phyloP scores from a whole-genome alignment of 2,329 filamentous ascomycete genomes.

The Aspergillus felis region DNA sequence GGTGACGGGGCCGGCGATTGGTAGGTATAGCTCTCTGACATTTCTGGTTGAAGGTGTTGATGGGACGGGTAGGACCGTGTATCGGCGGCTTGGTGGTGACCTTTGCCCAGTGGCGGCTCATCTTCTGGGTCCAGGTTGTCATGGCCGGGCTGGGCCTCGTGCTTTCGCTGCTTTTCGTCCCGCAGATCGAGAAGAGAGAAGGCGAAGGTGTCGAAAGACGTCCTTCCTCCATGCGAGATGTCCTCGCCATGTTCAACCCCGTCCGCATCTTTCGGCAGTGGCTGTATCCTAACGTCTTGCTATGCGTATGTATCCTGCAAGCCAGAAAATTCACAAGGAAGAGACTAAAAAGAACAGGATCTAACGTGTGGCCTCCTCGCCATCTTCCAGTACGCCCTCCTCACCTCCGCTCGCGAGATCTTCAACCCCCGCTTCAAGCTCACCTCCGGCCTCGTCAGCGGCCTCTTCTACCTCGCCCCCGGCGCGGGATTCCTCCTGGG shows the following conservation, averaged over 20 bases:
- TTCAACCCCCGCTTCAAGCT: constrained; percentile 70
- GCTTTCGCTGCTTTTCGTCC: constrained; percentile 62
- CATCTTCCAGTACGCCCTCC: constrained; percentile 68
- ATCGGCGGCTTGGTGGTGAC: constrained; percentile 76
- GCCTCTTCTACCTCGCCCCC: constrained; percentile 71
- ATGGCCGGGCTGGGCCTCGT: constrained; percentile 59
- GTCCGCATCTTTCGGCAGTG: constrained; percentile 58
- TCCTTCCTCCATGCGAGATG: constrained; percentile 33
- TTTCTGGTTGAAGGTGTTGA: too few species aligned
- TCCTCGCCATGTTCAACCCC: constrained; percentile 55
- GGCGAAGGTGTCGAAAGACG: constrained; percentile 27
- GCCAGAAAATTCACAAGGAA: constrained; percentile 12
- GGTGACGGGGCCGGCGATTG: constrained; percentile 42
- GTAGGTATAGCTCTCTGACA: constrained; percentile 18
- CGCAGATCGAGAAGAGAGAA: constrained; percentile 57
- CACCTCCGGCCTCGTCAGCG: constrained; percentile 60
- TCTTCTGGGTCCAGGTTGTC: constrained; percentile 73
- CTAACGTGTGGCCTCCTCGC: constrained; percentile 49
- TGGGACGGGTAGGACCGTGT: constrained; percentile 42
- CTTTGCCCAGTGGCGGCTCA: constrained; percentile 67
- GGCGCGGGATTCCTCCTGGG: constrained; percentile 66
- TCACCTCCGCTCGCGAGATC: constrained; percentile 67
- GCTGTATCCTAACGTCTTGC: constrained; percentile 64
- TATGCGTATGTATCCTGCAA: constrained; percentile 48
- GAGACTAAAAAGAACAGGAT: constrained; percentile 37